These are phyloP conservation scores for Hirschfeldia incana DNA, from an alignment of 345 rosid genomes.

Conservation along the genomic window DNA sequence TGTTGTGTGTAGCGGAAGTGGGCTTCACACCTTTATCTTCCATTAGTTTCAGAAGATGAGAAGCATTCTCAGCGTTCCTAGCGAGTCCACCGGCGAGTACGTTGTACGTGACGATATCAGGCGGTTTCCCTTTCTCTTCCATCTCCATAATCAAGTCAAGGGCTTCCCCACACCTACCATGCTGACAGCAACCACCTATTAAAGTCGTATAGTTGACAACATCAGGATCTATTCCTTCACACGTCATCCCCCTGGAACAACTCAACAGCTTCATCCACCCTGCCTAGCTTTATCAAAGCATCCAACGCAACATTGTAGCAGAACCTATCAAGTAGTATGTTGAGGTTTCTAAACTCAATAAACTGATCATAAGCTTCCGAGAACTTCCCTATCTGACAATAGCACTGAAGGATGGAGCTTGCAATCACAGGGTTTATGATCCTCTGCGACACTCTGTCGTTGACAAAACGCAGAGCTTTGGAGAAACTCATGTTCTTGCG, in stretches of 20 bases:
- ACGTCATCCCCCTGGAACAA: conserved; percentile 62
- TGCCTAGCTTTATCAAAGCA: conserved; percentile 68
- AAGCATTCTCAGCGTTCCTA: conserved; percentile 41
- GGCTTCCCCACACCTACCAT: conserved; percentile 48
- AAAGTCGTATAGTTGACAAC: conserved; percentile 68
- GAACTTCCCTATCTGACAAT: conserved; percentile 45
- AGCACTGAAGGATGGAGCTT: conserved; percentile 57
- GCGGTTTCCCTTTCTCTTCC: conserved; percentile 45
- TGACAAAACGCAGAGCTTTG: conserved; percentile 51
- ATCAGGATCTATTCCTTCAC: conserved; percentile 50
- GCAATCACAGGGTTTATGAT: conserved; percentile 54
- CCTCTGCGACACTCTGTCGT: conserved; percentile 46
- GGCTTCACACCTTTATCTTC: conserved; percentile 53
- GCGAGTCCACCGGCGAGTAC: conserved; percentile 63
- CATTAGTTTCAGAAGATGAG: conserved; percentile 43
- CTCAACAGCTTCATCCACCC: conserved; percentile 53
- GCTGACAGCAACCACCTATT: conserved; percentile 57
- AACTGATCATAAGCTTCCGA: conserved; percentile 46
- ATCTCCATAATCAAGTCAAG: conserved; percentile 52
- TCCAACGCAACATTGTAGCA: conserved; percentile 54
- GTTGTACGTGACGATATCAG: conserved; percentile 55
- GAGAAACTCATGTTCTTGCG: conserved; percentile 49
- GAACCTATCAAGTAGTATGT: conserved; percentile 54
- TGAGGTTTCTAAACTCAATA: conserved; percentile 36
- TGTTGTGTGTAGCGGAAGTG: conserved; percentile 44